A percentile compares a stretch with the other conserved stretches of the same genome.
phyloP scores from a whole-genome alignment of 176 grass and related monocot species.

The Carex myosuroides region DNA sequence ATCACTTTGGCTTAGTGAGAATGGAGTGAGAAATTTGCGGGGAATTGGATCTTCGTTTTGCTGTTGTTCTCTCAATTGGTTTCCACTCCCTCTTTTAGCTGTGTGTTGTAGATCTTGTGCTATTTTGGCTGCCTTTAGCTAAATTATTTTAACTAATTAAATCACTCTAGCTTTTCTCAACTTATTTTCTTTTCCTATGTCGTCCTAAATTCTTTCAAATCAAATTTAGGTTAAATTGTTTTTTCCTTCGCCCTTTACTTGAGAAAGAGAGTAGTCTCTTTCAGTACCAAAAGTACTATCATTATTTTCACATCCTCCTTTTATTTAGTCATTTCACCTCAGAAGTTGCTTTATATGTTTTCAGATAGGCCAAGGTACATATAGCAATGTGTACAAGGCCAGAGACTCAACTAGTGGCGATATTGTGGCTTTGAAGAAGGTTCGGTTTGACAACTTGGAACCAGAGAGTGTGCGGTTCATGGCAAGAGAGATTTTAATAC shows the following conservation, averaged over 20 bases:
- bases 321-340: neutral
- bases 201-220: neutral
- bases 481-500: constrained; percentile 79
- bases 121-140: neutral
- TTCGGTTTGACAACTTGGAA: constrained; percentile 76
- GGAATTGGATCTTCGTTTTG: constrained; percentile 20
- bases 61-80: neutral
- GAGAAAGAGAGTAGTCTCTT: neutral
- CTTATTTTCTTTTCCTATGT: neutral
- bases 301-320: neutral
- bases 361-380: constrained; percentile 78
- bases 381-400: constrained; percentile 90
- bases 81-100: neutral
- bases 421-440: constrained; percentile 87
- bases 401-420: constrained; percentile 51
- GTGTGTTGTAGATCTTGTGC: constrained; percentile 10
- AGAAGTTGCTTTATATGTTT: neutral
- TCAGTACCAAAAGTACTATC: neutral
- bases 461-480: constrained; percentile 85
- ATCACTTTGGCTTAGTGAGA: neutral
- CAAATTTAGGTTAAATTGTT: neutral
- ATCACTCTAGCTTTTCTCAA: neutral
- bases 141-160: neutral
- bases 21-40: constrained; percentile 15
- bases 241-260: neutral